These are phyloP conservation scores for Helotiales sp. DNA, from an alignment of 2,329 filamentous ascomycete species.

Conservation along the genomic window DNA sequence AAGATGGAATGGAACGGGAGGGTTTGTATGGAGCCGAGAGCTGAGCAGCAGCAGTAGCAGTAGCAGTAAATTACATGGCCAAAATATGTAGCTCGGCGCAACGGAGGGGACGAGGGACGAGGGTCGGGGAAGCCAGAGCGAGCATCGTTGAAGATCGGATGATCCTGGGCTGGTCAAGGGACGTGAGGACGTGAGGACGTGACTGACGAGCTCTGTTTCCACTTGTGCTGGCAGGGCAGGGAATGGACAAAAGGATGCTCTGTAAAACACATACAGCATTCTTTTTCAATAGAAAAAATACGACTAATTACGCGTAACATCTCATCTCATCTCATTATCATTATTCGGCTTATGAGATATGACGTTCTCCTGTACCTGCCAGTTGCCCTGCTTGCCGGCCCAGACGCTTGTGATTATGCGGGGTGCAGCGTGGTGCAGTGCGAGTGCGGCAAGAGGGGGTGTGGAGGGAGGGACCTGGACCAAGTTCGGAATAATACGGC, in stretches of 20 bases:
- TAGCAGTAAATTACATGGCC: too few species aligned
- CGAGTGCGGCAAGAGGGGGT: too few species aligned
- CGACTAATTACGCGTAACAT: too few species aligned
- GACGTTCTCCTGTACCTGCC: neutral
- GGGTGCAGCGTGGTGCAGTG: neutral
- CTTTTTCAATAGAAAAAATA: neutral
- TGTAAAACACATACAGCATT: neutral
- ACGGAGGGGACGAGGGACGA: conserved; percentile 13
- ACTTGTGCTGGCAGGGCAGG: neutral
- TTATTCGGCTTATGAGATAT: conserved; percentile 2
- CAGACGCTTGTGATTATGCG: conserved; percentile 11
- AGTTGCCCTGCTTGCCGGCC: neutral
- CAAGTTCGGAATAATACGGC: neutral
- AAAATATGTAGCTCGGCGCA: conserved; percentile 23
- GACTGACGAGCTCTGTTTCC: too few species aligned
- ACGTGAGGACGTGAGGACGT: too few species aligned
- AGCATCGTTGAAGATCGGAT: neutral
- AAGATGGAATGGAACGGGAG: neutral
- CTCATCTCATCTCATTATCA: neutral
- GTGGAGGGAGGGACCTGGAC: neutral
- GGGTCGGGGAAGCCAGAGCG: neutral
- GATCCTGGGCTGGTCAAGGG: too few species aligned
- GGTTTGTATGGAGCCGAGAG: conserved; percentile 16
- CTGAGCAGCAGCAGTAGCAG: conserved; percentile 1
- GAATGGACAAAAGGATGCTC: neutral